These are phyloP conservation scores for Dryadomyces quercus-mongolicae DNA, from an alignment of 2,329 filamentous ascomycete species.

Conservation along the genomic window DNA sequence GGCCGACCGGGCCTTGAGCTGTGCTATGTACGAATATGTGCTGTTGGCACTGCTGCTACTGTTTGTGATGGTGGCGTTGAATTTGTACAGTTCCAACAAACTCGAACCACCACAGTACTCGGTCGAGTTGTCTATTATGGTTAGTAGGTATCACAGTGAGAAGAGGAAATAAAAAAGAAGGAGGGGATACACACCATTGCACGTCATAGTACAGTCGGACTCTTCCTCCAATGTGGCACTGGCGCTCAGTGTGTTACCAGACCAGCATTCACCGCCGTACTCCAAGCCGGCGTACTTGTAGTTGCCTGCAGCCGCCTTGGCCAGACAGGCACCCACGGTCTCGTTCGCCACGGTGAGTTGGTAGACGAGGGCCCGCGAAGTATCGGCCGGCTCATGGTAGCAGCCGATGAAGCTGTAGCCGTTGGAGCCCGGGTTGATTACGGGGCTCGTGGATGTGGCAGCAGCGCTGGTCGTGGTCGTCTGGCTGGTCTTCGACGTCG, in stretches of 20 bases:
- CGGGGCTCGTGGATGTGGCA: slow-evolving; percentile 21
- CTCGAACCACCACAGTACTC: slow-evolving; percentile 12
- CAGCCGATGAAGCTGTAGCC: slow-evolving; percentile 35
- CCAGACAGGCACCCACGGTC: slow-evolving; percentile 18
- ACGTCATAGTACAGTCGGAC: slow-evolving; percentile 8
- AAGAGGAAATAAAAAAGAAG: background rate
- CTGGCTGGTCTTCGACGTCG: slow-evolving; percentile 2
- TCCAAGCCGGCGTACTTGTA: slow-evolving; percentile 37
- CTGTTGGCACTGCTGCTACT: background rate
- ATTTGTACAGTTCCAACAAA: slow-evolving; percentile 11
- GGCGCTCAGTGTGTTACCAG: slow-evolving; percentile 18
- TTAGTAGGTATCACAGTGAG: background rate
- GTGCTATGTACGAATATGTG: slow-evolving; percentile 4
- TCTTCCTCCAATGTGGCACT: slow-evolving; percentile 3
- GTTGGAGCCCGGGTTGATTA: slow-evolving; percentile 27
- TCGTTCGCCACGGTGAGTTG: slow-evolving; percentile 31
- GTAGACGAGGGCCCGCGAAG: slow-evolving; percentile 32
- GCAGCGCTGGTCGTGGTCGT: background rate
- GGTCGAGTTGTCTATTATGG: slow-evolving; percentile 6
- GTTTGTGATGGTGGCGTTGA: background rate
- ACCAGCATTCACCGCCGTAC: slow-evolving; percentile 40
- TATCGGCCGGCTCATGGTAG: slow-evolving; percentile 40
- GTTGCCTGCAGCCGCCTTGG: slow-evolving; percentile 30
- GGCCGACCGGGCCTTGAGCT: background rate
- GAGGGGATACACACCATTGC: background rate